phyloP scores from a whole-genome alignment of 331 rosid genomes.

The Phaseolus coccineus region DNA sequence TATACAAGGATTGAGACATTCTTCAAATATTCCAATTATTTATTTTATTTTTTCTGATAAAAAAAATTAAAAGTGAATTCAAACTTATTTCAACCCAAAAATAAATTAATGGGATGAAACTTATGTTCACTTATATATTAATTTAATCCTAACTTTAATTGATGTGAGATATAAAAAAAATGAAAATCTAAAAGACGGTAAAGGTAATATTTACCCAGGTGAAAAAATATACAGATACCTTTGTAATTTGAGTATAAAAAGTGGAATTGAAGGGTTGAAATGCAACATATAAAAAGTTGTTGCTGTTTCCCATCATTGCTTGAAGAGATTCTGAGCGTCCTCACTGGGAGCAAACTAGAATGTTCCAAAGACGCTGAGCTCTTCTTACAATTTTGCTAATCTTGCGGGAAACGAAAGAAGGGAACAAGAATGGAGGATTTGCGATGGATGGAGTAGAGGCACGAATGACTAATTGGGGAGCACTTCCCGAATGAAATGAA shows the following conservation, averaged over 20 bases:
- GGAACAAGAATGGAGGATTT: constrained; percentile 49
- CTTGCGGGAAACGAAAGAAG: constrained; percentile 51
- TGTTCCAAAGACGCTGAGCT: constrained; percentile 66
- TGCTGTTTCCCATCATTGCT: neutral
- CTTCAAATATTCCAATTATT: too few relatives aligned
- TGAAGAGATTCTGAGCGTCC: neutral
- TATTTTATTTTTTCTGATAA: too few relatives aligned
- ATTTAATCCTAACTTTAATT: too few relatives aligned
- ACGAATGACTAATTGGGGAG: constrained; percentile 29
- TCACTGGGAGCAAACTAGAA: constrained; percentile 62
- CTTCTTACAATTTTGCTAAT: constrained; percentile 71
- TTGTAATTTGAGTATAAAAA: too few relatives aligned
- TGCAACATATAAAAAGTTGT: constrained; percentile 29
- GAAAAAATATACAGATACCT: too few relatives aligned
- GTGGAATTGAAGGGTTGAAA: neutral
- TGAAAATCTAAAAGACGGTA: too few relatives aligned
- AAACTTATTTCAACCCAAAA: too few relatives aligned
- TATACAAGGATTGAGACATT: too few relatives aligned
- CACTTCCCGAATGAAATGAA: constrained; percentile 41
- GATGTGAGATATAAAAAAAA: too few relatives aligned
- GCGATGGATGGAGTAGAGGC: constrained; percentile 47
- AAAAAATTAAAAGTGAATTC: too few relatives aligned
- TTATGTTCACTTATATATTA: too few relatives aligned
- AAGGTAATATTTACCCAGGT: neutral
- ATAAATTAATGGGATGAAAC: too few relatives aligned